A percentile compares a stretch with the other conserved stretches of the same genome.
Evolutionary conservation across 805 yeast genomes (phyloP).

Genomic region (Suhomyces xylopsoci): DNA sequence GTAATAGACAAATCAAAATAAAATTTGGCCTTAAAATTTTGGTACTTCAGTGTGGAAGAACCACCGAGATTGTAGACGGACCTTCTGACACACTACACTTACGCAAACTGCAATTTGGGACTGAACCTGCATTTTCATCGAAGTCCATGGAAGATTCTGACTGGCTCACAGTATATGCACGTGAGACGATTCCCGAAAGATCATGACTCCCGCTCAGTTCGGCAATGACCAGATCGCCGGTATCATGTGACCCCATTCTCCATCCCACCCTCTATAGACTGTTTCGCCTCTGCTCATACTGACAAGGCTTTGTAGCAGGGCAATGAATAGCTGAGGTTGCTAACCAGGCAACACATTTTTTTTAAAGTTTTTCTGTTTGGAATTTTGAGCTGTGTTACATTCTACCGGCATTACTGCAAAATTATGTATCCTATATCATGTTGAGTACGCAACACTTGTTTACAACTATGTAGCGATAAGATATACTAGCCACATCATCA

Average conservation of each 20-base stretch:
- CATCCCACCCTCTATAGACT: neutral
- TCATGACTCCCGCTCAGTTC: neutral
- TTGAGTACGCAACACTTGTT: neutral
- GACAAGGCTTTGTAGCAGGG: neutral
- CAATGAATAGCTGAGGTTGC: neutral
- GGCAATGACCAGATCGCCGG: neutral
- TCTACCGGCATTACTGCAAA: neutral
- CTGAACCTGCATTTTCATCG: slow-evolving; percentile 6
- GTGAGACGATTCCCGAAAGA: neutral
- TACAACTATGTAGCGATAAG: neutral
- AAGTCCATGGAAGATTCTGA: slow-evolving; percentile 7
- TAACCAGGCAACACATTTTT: neutral
- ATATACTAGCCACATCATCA: neutral
- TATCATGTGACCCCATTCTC: neutral
- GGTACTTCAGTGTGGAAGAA: slow-evolving; percentile 1
- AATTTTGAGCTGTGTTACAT: neutral
- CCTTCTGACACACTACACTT: slow-evolving; percentile 3
- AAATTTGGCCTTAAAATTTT: neutral
- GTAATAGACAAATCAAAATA: slow-evolving; percentile 4
- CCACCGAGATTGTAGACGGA: slow-evolving; percentile 1
- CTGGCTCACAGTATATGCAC: neutral
- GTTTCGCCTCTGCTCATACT: neutral
- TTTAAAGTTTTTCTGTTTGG: neutral
- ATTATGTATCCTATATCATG: neutral
- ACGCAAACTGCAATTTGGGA: slow-evolving; percentile 5